Base-by-base conservation (phyloP, 371 early-diverging fungal genomes). In the Amoeboaphelidium protococcarum region DNA sequence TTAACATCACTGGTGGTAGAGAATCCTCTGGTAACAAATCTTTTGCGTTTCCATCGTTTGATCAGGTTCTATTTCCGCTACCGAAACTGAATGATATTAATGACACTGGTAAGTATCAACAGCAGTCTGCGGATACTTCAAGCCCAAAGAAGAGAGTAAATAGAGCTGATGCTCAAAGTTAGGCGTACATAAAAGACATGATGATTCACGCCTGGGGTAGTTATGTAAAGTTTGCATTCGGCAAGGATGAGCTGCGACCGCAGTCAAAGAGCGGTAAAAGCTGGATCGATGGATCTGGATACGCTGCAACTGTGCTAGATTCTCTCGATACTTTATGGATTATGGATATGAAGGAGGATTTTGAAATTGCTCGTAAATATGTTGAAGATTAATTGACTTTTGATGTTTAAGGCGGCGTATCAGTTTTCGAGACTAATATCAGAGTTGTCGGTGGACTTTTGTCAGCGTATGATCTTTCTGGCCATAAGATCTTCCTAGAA, bases 271-370 rank as follows among this genome's bases (percentile, higher is more conserved):
- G 2, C 20, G 21, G 21, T 12, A 27, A 45, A 40, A 56, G 58
- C 27, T 59, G 58, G 59, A 52, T 54, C 45, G 20, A 19, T 25
- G 20, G 46, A 22, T 45, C 23, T 48, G 20, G 16, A 47, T 16
- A 12, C 23, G 31, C 23, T 4, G 41, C 48, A 42, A 42, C 42
- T 12, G 13, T 83, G 48, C 61, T 84, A 2, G 90, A 90, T 54
- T 58, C 85, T 1, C 57, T 90, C 25, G 89, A 87, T 53, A 86
- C 89, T 4, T 64, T 83, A 41, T 54, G 69, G 27, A 57, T 94
- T 41, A 78, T 87, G 81, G 78, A 73, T 10, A 56, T 84, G 37
- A 63, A 64, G 13, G 64, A 67, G 0, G 85, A 85, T 50, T 90
- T 74, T 56, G 42, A 60, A 13, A 61, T 68, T 42, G 81, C 79